Evolutionary conservation across 129 eudicot genomes (phyloP), one percentile per base, ranked within the genome.

Genomic region (Flaveria brownii): DNA sequence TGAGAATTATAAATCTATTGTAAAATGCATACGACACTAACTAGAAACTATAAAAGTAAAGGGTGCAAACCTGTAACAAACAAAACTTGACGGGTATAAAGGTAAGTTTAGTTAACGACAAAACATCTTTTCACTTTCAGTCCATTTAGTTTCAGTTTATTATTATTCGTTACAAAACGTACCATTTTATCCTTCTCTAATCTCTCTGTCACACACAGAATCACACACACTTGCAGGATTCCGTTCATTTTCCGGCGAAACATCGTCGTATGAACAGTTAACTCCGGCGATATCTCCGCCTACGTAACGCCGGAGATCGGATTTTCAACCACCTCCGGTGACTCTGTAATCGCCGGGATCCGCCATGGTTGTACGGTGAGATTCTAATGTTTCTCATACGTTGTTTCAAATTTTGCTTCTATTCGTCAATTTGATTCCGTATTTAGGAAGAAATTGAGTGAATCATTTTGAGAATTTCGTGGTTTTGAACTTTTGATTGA

Each of bases 171-270:
- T 28, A 69, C 20, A 36, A 78, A 59, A 28, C 82, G 77, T 78
- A 70, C 82, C 50, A 69, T 69, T 70, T 78, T 70, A 78, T 78
- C 76, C 76, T 78, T 78, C 82, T 68, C 60, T 1, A 75, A 75
- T 70, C 65, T 50, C 15, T 26, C 61, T 70, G 39, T 55, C 64
- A 28, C 41, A 70, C 82, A 70, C 71, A 59, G 23, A 78, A 17
- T 56, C 81, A 78, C 61, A 70, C 61, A 33, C 23, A 60, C 22
- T 2, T 13, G 68, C 45, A 39, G 16, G 23, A 57, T 69, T 70
- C 51, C 77, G 17, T 78, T 78, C 26, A 12, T 16, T 17, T 59
- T 78, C 82, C 43, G 76, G 76, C 6, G 52, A 70, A 22, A 77
- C 25, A 25, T 18, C 25, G 12, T 60, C 61, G 7, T 69, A 69